Conservation (phyloP, 345 rosid genomes). For the Brassica nigra region DNA sequence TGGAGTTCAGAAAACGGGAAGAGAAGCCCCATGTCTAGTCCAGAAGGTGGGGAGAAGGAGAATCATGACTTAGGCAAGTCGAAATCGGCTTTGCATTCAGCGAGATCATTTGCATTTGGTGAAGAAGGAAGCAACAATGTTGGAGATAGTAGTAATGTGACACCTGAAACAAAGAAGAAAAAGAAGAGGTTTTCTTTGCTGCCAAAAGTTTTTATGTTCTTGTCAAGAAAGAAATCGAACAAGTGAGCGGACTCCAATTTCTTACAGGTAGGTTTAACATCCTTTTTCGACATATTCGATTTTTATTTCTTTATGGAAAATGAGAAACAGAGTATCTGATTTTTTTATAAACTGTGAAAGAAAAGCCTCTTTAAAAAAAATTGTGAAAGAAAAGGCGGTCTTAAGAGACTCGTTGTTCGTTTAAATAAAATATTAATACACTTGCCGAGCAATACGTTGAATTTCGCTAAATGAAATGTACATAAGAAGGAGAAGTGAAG, state of each 20-base stretch:
- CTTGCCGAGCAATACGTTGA: neutral
- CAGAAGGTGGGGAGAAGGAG: conserved; percentile 42
- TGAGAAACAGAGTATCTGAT: neutral
- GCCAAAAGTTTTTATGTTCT: conserved; percentile 73
- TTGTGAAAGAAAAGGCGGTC: neutral
- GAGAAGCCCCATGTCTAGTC: conserved; percentile 42
- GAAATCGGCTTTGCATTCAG: conserved; percentile 29
- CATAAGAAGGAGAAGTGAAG: conserved; percentile 40
- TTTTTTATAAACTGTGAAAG: neutral
- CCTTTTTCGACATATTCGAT: neutral
- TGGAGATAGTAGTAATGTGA: conserved; percentile 27
- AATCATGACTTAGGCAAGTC: conserved; percentile 39
- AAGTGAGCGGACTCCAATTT: conserved; percentile 32
- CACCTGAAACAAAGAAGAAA: conserved; percentile 47
- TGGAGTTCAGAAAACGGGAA: conserved; percentile 88
- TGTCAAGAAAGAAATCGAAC: conserved; percentile 59
- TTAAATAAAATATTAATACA: conserved; percentile 24
- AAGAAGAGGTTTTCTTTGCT: conserved; percentile 74
- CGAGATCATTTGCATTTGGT: conserved; percentile 25
- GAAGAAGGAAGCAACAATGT: conserved; percentile 39
- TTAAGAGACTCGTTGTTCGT: conserved; percentile 19
- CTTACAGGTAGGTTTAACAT: conserved; percentile 10
- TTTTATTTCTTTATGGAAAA: neutral
- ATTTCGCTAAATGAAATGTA: neutral
- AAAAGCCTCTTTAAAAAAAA: neutral